Percentiles rank a stretch among this genome's conserved stretches.
Evolutionary conservation across 176 grass and related monocot genomes (phyloP).

Genomic region (Hordeum marinum): DNA sequence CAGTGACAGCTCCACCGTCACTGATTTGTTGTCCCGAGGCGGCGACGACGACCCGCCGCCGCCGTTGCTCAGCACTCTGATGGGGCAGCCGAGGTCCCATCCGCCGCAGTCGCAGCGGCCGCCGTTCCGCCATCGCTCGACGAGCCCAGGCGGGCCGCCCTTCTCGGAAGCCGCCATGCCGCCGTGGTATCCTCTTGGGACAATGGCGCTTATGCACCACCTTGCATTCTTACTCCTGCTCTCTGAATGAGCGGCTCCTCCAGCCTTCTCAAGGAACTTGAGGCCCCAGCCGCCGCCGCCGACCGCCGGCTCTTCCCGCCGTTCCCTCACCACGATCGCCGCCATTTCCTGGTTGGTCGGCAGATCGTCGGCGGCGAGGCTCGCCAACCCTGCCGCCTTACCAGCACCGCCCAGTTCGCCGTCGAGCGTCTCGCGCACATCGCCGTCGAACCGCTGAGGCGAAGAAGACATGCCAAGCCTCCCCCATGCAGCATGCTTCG

Average conservation of each 20-base stretch:
- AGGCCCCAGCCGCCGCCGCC: constrained; percentile 86
- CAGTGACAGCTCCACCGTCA: constrained; percentile 39
- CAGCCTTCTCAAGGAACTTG: constrained; percentile 69
- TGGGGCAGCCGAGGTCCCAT: constrained; percentile 80
- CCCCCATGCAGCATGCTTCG: constrained; percentile 12
- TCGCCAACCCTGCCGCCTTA: constrained; percentile 21
- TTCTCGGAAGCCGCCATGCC: not conserved
- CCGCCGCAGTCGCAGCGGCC: constrained; percentile 75
- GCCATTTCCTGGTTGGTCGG: constrained; percentile 47
- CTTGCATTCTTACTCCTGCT: not conserved
- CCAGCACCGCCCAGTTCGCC: constrained; percentile 20
- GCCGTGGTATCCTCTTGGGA: constrained; percentile 74
- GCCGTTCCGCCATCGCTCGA: constrained; percentile 59
- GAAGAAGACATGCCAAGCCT: constrained; percentile 31
- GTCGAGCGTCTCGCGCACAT: constrained; percentile 1
- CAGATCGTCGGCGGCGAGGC: constrained; percentile 33
- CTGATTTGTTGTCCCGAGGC: constrained; percentile 1
- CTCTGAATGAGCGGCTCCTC: not conserved
- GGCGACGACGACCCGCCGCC: not conserved
- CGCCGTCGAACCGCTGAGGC: constrained; percentile 34
- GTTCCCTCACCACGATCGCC: constrained; percentile 60
- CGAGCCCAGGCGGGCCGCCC: constrained; percentile 44
- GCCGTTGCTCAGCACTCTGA: constrained; percentile 56
- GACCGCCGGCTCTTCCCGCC: constrained; percentile 11
- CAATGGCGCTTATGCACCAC: constrained; percentile 32